Evolutionary conservation across 108 stramenopile species (phyloP), one percentile per base, ranked within the genome.

Genomic region (Stephanodiscus minutulus): DNA sequence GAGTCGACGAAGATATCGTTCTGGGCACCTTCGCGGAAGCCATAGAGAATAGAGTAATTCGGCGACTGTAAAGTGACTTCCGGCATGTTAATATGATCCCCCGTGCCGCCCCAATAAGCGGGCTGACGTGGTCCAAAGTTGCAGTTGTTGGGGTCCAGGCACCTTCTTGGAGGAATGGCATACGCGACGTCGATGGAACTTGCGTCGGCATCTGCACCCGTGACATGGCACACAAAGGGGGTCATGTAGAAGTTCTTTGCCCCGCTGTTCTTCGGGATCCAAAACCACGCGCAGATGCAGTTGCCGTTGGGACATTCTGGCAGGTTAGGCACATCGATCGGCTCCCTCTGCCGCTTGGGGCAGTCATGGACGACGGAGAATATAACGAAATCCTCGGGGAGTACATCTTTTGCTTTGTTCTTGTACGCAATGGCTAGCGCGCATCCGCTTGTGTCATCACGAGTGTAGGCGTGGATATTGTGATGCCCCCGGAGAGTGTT

Each of bases 1-100:
- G 52, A 25, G 22, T 53, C 15, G 22, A 53, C 52, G 52, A 53
- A 53, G 25, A 53, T 53, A 27, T 53, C 52, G 22, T 53, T 24
- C 52, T 53, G 52, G 25, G 52, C 52, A 21, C 52, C 52, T 12
- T 53, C 52, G 11, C 52, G 52, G 25, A 53, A 53, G 52, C 52
- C 52, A 12, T 53, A 53, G 25, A 25, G 18, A 25, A 53, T 53
- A 13, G 52, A 53, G 52, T 27, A 53, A 12, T 53, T 24, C 24
- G 52, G 52, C 25, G 24, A 25, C 25, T 53, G 52, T 15, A 8
- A 25, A 9, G 24, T 53, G 25, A 25, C 25, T 21, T 53, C 52
- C 10, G 52, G 52, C 52, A 53, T 53, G 52, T 53, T 53, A 27
- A 53, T 53, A 25, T 53, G 52, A 53, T 53, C 52, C 52, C 52